These are phyloP conservation scores for Flaveria sonorensis DNA, from an alignment of 129 eudicot species.

Conservation along the genomic window DNA sequence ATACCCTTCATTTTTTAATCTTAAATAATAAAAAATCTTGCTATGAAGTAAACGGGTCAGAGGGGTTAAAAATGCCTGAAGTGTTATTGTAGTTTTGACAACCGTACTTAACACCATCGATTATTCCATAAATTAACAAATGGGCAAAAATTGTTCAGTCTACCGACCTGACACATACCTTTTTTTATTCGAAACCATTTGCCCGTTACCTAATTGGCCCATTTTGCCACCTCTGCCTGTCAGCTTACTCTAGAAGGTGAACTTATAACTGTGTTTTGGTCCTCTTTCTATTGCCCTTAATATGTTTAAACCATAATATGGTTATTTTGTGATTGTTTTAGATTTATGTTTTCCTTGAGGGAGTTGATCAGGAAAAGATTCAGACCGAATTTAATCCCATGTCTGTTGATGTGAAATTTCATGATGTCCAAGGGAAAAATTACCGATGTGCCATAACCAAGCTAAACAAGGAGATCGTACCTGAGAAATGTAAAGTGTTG, in stretches of 20 bases:
- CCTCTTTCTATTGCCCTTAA: background rate
- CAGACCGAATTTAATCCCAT: constrained; percentile 59
- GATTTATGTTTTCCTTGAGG: constrained; percentile 80
- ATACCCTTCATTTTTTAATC: no score
- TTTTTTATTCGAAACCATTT: background rate
- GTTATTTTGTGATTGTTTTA: constrained; percentile 23
- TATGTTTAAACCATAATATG: background rate
- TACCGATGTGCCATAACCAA: constrained; percentile 85
- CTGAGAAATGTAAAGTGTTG: constrained; percentile 77
- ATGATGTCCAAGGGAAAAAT: constrained; percentile 85
- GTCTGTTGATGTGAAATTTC: constrained; percentile 79
- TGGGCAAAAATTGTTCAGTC: background rate
- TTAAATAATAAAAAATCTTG: no score
- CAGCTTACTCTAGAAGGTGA: no score
- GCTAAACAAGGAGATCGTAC: constrained; percentile 67
- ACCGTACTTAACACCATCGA: background rate
- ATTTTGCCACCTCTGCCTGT: background rate
- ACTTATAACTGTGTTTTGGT: no score
- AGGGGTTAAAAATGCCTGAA: no score
- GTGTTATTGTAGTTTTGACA: background rate
- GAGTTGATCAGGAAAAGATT: constrained; percentile 70
- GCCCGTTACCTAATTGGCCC: no score
- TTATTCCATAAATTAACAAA: background rate
- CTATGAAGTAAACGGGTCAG: no score
- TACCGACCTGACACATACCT: background rate